These are phyloP conservation scores for Chlamydomonas sp. DNA, from an alignment of 139 green algal genomes.

Conservation along the genomic window DNA sequence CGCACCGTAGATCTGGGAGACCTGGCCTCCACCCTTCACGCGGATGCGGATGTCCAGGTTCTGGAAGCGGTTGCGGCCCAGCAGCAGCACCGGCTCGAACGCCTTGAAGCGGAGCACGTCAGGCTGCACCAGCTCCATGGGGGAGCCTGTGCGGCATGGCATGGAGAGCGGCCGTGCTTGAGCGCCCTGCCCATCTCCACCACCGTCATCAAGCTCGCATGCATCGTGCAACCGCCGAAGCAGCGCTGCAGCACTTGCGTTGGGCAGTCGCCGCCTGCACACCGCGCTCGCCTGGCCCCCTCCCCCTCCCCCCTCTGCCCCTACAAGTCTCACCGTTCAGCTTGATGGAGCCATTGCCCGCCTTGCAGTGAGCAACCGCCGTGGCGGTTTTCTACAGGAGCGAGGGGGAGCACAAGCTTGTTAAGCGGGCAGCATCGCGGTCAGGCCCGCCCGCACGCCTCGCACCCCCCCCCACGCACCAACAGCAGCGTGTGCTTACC, in stretches of 20 bases:
- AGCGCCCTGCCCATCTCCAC: background rate
- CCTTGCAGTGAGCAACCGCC: constrained; percentile 90
- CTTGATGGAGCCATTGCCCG: constrained; percentile 86
- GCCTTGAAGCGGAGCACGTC: constrained; percentile 93
- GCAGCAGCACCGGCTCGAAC: constrained; percentile 91
- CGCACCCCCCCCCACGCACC: background rate
- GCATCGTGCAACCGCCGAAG: too few species aligned
- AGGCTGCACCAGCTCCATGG: constrained; percentile 92
- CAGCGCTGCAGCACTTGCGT: too few species aligned
- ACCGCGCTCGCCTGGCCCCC: too few species aligned
- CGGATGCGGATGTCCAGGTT: constrained; percentile 95
- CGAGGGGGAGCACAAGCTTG: constrained; percentile 2
- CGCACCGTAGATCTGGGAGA: constrained; percentile 85
- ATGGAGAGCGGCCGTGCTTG: background rate
- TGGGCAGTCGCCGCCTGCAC: too few species aligned
- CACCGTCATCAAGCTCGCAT: too few species aligned
- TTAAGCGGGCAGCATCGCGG: too few species aligned
- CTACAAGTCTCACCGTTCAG: constrained; percentile 97
- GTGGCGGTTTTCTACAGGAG: constrained; percentile 90
- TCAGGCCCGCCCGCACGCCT: too few species aligned
- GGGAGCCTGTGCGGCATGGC: constrained; percentile 49
- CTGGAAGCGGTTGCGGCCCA: constrained; percentile 84
- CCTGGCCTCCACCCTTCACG: constrained; percentile 93
- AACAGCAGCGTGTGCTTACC: constrained; percentile 18
- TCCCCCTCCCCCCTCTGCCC: too few species aligned